These are phyloP conservation scores for Arthrobotrys sinensis DNA, from an alignment of 2,329 filamentous ascomycete genomes.

Conservation along the genomic window DNA sequence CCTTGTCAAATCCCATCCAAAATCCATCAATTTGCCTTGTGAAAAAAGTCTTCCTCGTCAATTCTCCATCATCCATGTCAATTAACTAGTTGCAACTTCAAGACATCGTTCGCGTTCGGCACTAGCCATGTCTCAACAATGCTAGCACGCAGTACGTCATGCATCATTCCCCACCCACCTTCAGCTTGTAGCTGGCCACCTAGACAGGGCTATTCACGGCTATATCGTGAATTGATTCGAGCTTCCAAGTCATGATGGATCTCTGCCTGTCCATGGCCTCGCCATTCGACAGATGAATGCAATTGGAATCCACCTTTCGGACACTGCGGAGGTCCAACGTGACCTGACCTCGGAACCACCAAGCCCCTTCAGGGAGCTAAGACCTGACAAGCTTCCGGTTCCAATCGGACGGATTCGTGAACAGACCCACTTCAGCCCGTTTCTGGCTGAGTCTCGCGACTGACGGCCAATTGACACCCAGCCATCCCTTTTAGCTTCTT, in stretches of 20 bases:
- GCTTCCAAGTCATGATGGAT: too few relatives aligned
- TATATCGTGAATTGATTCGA: background rate
- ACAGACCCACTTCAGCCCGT: conserved; percentile 19
- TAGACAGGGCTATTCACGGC: background rate
- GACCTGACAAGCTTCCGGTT: conserved; percentile 28
- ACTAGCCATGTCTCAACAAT: background rate
- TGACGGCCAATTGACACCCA: conserved; percentile 33
- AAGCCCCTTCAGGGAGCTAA: conserved; percentile 22
- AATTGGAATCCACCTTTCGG: conserved; percentile 8
- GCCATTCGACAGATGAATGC: background rate
- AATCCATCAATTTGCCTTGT: too few relatives aligned
- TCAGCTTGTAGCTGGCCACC: conserved; percentile 1
- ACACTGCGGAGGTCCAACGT: conserved; percentile 4
- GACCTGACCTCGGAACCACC: conserved; percentile 28
- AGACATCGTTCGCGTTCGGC: conserved; percentile 11
- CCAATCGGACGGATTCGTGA: conserved; percentile 27
- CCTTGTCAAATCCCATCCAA: background rate
- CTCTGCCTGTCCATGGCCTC: background rate
- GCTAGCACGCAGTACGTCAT: conserved; percentile 9
- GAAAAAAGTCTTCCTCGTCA: too few relatives aligned
- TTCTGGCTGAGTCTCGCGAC: conserved; percentile 28
- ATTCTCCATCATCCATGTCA: background rate
- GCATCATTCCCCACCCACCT: background rate
- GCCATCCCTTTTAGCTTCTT: conserved; percentile 34
- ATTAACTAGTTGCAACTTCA: background rate